Conservation (phyloP, 495 filamentous ascomycete genomes). For the Penicillium soppii region DNA sequence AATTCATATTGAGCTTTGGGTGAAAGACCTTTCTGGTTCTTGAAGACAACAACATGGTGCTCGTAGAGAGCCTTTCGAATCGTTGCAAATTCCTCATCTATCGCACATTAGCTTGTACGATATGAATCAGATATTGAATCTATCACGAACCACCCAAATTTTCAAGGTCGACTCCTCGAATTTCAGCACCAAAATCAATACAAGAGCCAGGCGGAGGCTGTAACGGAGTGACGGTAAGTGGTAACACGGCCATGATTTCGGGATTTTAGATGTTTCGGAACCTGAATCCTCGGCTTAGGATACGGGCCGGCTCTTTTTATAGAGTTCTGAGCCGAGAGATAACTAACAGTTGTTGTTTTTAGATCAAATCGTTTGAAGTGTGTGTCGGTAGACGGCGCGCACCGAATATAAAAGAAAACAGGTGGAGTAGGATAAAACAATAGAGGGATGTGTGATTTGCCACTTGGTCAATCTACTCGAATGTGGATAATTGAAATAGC, state of each 20-base stretch:
- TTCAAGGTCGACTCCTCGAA: slow-evolving; percentile 57
- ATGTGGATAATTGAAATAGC: too few species aligned
- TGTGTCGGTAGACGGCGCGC: slow-evolving; percentile 14
- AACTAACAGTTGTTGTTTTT: too few species aligned
- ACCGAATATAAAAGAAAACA: slow-evolving; percentile 8
- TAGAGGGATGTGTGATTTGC: not conserved
- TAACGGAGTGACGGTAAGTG: slow-evolving; percentile 36
- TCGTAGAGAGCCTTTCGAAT: slow-evolving; percentile 62
- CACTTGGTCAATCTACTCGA: not conserved
- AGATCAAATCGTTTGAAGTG: slow-evolving; percentile 2
- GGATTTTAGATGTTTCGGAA: not conserved
- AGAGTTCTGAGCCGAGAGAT: not conserved
- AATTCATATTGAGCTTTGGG: slow-evolving; percentile 69
- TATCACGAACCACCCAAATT: slow-evolving; percentile 51
- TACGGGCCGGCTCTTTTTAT: not conserved
- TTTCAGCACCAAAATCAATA: slow-evolving; percentile 58
- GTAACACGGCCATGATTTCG: slow-evolving; percentile 18
- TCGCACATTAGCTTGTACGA: slow-evolving; percentile 1
- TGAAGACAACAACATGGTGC: slow-evolving; percentile 66
- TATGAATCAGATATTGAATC: too few species aligned
- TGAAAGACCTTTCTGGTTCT: slow-evolving; percentile 58
- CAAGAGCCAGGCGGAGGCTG: slow-evolving; percentile 43
- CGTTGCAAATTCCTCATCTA: slow-evolving; percentile 58
- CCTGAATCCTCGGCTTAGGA: not conserved
- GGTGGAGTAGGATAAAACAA: not conserved